Evolutionary conservation across 225 moss, liverwort and hornwort species (phyloP).

Genomic region (Physcomitrium patens): DNA sequence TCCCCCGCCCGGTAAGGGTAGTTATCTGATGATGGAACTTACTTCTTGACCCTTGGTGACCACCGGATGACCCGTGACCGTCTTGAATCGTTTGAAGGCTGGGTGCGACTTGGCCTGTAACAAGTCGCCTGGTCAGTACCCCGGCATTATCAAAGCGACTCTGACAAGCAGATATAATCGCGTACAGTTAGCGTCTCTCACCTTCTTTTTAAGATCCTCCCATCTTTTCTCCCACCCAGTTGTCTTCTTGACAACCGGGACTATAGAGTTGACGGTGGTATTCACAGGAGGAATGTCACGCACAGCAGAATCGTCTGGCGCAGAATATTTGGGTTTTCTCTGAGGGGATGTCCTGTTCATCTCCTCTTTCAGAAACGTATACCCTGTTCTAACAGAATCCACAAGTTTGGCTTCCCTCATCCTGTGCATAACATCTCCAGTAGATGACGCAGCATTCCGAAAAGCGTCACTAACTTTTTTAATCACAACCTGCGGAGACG

Average conservation of each 20-base stretch:
- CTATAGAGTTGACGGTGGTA: conserved; percentile 61
- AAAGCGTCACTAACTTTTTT: not conserved
- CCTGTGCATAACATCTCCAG: conserved; percentile 24
- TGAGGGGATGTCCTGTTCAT: conserved; percentile 25
- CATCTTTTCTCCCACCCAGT: conserved; percentile 64
- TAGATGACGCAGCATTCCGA: not conserved
- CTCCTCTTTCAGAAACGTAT: conserved; percentile 29
- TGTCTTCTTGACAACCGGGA: conserved; percentile 61
- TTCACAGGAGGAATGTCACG: conserved; percentile 28
- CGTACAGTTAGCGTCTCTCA: conserved; percentile 3
- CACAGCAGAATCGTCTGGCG: not conserved
- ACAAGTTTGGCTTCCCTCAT: conserved; percentile 30
- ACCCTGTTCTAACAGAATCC: conserved; percentile 26
- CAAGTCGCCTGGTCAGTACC: conserved; percentile 5
- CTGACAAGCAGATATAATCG: not conserved
- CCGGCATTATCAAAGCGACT: not conserved
- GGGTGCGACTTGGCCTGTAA: conserved; percentile 61
- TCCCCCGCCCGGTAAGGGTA: not conserved
- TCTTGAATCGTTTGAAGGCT: conserved; percentile 53
- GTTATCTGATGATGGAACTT: conserved; percentile 22
- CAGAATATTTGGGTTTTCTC: conserved; percentile 20
- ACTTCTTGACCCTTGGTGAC: conserved; percentile 71
- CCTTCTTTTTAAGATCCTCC: conserved; percentile 63
- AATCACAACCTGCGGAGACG: not conserved
- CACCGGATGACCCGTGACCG: conserved; percentile 58